Conservation (phyloP, 2,329 filamentous ascomycete species). For the Podosphaera xanthii region DNA sequence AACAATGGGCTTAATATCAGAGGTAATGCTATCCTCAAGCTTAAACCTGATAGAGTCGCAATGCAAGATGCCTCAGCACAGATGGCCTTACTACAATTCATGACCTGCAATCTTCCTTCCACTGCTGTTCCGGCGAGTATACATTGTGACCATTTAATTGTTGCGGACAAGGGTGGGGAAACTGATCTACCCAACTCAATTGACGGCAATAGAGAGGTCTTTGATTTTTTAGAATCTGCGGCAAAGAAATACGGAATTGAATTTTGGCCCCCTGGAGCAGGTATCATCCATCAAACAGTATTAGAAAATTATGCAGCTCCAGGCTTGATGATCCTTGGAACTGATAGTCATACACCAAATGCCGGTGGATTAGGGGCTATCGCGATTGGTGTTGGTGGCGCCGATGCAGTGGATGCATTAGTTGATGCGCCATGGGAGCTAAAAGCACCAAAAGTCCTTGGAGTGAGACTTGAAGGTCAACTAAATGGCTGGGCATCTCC, state of each 20-base stretch:
- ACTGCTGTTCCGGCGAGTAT: slow-evolving; percentile 93
- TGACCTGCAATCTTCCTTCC: slow-evolving; percentile 74
- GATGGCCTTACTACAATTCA: slow-evolving; percentile 97
- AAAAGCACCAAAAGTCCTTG: slow-evolving; percentile 92
- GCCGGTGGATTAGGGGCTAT: slow-evolving; percentile 85
- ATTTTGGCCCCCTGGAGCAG: slow-evolving; percentile 84
- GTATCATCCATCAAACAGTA: slow-evolving; percentile 94
- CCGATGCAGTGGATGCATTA: slow-evolving; percentile 97
- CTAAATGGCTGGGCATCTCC: slow-evolving; percentile 79
- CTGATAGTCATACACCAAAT: slow-evolving; percentile 92
- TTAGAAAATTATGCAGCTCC: slow-evolving; percentile 96
- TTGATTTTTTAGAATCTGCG: slow-evolving; percentile 88
- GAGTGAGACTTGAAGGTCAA: slow-evolving; percentile 80
- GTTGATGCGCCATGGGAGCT: slow-evolving; percentile 92
- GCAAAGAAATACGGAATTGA: slow-evolving; percentile 81
- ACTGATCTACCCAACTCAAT: slow-evolving; percentile 70
- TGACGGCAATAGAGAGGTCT: slow-evolving; percentile 84
- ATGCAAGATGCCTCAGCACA: slow-evolving; percentile 99
- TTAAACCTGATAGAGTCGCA: slow-evolving; percentile 90
- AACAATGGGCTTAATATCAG: slow-evolving; percentile 67
- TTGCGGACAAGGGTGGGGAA: slow-evolving; percentile 75
- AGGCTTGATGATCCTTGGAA: slow-evolving; percentile 95
- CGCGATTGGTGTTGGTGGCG: slow-evolving; percentile 93
- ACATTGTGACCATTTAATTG: slow-evolving; percentile 98
- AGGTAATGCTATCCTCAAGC: slow-evolving; percentile 77